Conservation (phyloP, 495 filamentous ascomycete species). For the Podospora anserina region DNA sequence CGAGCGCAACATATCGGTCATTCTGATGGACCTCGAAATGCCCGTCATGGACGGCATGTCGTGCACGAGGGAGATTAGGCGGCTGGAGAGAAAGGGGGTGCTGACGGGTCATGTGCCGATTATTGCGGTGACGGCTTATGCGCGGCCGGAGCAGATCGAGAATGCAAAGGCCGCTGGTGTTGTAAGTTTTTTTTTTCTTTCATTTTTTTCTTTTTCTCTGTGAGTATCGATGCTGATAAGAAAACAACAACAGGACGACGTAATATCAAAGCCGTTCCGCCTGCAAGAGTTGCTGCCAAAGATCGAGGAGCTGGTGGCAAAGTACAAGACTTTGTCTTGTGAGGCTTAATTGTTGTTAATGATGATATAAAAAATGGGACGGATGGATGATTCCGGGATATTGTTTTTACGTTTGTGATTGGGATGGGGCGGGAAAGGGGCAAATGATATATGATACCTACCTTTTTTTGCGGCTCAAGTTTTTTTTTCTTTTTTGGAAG, state of each 20-base stretch:
- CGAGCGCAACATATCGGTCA: conserved; percentile 53
- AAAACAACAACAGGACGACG: conserved; percentile 59
- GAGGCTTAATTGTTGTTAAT: background rate
- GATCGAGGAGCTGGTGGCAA: conserved; percentile 53
- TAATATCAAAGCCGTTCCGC: conserved; percentile 78
- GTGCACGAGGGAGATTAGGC: conserved; percentile 66
- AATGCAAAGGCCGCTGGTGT: conserved; percentile 52
- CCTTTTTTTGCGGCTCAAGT: background rate
- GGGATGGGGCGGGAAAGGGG: conserved; percentile 1
- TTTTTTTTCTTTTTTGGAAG: too few species aligned
- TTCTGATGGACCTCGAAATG: conserved; percentile 87
- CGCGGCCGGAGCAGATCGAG: conserved; percentile 62
- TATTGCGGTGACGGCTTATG: conserved; percentile 79
- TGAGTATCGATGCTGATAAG: conserved; percentile 22
- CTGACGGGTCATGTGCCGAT: conserved; percentile 64
- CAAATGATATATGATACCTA: background rate
- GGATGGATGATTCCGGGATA: background rate
- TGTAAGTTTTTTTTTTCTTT: conserved; percentile 33
- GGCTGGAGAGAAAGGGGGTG: conserved; percentile 54
- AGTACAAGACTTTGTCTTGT: conserved; percentile 22
- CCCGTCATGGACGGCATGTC: conserved; percentile 81
- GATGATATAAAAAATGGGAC: background rate
- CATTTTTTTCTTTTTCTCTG: conserved; percentile 14
- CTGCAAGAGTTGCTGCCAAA: conserved; percentile 68
- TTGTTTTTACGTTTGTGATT: too few species aligned